Base-by-base conservation (phyloP, 352 stramenopile genomes). In the Phytophthora syringae region DNA sequence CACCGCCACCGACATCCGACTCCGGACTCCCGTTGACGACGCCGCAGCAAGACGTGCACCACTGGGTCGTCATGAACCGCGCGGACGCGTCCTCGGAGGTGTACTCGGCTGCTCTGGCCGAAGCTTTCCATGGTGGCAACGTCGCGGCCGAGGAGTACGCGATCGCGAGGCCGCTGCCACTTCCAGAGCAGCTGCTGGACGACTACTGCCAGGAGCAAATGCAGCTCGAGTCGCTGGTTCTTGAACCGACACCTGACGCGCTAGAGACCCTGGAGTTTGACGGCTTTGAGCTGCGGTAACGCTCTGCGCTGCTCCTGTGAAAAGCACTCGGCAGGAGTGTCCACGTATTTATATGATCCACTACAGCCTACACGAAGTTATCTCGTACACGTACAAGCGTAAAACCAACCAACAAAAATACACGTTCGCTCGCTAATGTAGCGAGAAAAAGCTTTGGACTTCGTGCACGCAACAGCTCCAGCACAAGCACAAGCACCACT, bases 61-160 rank as follows among this genome's bases (percentile, higher is more conserved):
- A 77, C 44, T 72, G 67, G 54, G 64, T 64, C 36, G 51, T 60
- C 54, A 74, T 77, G 64, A 34, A 62, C 28, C 64, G 64, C 47
- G 69, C 60, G 5, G 69, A 77, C 21, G 59, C 62, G 13, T 62
- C 64, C 3, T 77, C 69, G 4, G 64, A 74, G 16, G 69, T 60
- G 32, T 60, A 74, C 39, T 70, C 64, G 10, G 20, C 36, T 7
- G 49, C 55, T 18, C 20, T 77, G 44, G 64, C 58, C 0, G 37
- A 54, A 11, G 58, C 58, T 3, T 72, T 72, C 27, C 37, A 60
- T 7, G 30, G 44, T 34, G 45, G 64, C 24, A 36, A 21, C 6
- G 40, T 28, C 3, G 22, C 57, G 44, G 57, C 22, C 7, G 37
- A 60, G 22, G 20, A 52, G 27, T 40, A 49, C 1, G 57, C 30